Evolutionary conservation across 2,329 filamentous ascomycete genomes (phyloP), one percentile per base, ranked within the genome.

Genomic region (Cadophora luteo-olivacea): DNA sequence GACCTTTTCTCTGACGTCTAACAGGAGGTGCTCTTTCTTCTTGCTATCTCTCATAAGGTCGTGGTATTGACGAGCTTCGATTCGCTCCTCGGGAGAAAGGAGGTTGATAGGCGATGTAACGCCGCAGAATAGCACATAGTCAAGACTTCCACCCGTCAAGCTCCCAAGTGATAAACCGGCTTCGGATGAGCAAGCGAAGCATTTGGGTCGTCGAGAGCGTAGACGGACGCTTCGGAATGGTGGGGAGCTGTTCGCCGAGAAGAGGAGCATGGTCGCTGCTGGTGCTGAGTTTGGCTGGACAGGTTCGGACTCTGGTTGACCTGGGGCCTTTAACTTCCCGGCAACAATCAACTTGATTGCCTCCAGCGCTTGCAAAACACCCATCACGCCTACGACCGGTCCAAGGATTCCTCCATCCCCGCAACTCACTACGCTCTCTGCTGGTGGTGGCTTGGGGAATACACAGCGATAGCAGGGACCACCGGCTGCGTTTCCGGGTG

Each of bases 391-490:
- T 0, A 99, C 96, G 0, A 97, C 94, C 0, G 96, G 94, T 0
- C 96, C 96, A 1, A 99, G 76, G 9, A 99, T 94, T 0, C 96
- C 96, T 11, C 94, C 95, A 78, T 99, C 96, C 51, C 94, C 93
- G 76, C 96, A 99, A 69, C 91, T 93, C 1, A 93, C 85, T 0
- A 97, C 91, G 67, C 88, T 93, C 52, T 92, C 92, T 0, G 92
- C 87, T 0, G 95, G 94, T 0, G 96, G 94, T 0, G 96, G 94
- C 48, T 86, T 91, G 0, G 94, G 94, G 74, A 97, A 99, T 14
- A 98, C 87, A 77, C 96, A 99, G 52, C 96, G 87, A 80, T 99
- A 99, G 80, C 96, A 99, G 0, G 95, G 94, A 0, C 94, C 92
- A 0, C 91, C 90, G 0, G 81, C 76, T 2, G 77, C 65, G 62